Base-by-base conservation (phyloP, 148 eudicot genomes). In the Rhododendron kiyosumense region DNA sequence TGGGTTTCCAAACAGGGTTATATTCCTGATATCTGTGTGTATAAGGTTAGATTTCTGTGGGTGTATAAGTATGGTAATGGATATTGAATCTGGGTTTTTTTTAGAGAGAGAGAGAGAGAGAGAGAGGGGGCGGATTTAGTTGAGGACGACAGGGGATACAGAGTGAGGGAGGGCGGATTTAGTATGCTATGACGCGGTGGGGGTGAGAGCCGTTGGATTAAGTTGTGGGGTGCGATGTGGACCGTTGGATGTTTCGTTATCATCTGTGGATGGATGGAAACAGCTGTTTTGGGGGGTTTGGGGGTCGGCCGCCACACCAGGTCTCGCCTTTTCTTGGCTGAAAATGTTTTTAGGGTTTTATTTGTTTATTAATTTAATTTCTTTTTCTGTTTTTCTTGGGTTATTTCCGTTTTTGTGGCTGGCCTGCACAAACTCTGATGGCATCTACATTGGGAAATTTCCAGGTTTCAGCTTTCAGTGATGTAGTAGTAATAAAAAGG, bases 301-400 rank as follows among this genome's bases (percentile, higher is more conserved):
- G 74, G 26, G 17, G 80, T 86, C 84, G 78, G 87, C 87, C 84
- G 84, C 84, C 87, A 28, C 75, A 7, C 41, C 76, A 71, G 76
- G 18, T 32, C 32, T 30, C 51, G 15, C 30, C 9, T 12, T 51
- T 38, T n/a, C 67, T 63, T 82, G 51, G 74, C 52, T 46, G 8
- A 17, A 85, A 32, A 46, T 79, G 26, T 22, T 34, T 61, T 63
- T 67, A 85, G 82, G 75, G 67, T 78, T 48, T 85, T 32, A 36
- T 78, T 84, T 41, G 22, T 11, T 78, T 36, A 26, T 59, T 15
- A 5, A 13, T 10, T 74, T 82, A 51, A 46, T 7, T 26, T 78
- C 14, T 4, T 51, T 14, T 32, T 8, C 2, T 79, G 48, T 30
- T 5, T 30, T 71, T 71, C 5, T 2, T n/a, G 36, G 30, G 17